Evolutionary conservation across 2,329 filamentous ascomycete species (phyloP).

Genomic region (Teratosphaeria viscida): DNA sequence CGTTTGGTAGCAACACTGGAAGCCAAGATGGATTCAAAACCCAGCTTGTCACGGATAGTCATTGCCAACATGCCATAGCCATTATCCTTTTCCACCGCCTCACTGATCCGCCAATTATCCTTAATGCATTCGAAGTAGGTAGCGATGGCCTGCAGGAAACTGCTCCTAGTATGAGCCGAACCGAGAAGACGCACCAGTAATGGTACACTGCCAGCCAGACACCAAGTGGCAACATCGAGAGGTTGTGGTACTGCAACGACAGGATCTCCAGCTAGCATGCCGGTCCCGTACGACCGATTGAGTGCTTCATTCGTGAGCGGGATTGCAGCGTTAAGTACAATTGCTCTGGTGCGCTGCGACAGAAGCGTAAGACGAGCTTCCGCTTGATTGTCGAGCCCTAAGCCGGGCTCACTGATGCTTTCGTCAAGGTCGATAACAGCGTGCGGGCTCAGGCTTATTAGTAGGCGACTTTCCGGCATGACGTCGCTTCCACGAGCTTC

Average conservation of each 20-base stretch:
- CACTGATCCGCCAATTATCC: conserved; percentile 92
- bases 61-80: conserved; percentile 83
- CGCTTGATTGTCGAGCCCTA: conserved; percentile 40
- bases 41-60: conserved; percentile 73
- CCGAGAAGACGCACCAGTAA: conserved; percentile 78
- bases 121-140: conserved; percentile 78
- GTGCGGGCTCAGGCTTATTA: conserved; percentile 73
- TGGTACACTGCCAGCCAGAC: conserved; percentile 80
- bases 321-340: conserved; percentile 81
- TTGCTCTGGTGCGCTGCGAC: conserved; percentile 60
- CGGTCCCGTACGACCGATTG: conserved; percentile 68
- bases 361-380: conserved; percentile 46
- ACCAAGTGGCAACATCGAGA: conserved; percentile 86
- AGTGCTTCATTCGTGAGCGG: conserved; percentile 83
- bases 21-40: conserved; percentile 29
- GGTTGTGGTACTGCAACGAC: conserved; percentile 72
- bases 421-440: conserved; percentile 67
- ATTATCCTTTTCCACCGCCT: conserved; percentile 93
- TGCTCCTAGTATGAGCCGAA: conserved; percentile 57
- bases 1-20: conserved; percentile 15
- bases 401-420: conserved; percentile 6
- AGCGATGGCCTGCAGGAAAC: conserved; percentile 66
- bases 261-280: conserved; percentile 71
- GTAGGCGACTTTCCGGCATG: conserved; percentile 67
- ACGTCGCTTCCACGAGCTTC: conserved; percentile 73